Base-by-base conservation (phyloP, 2,329 filamentous ascomycete genomes). In the Apiospora koreana region DNA sequence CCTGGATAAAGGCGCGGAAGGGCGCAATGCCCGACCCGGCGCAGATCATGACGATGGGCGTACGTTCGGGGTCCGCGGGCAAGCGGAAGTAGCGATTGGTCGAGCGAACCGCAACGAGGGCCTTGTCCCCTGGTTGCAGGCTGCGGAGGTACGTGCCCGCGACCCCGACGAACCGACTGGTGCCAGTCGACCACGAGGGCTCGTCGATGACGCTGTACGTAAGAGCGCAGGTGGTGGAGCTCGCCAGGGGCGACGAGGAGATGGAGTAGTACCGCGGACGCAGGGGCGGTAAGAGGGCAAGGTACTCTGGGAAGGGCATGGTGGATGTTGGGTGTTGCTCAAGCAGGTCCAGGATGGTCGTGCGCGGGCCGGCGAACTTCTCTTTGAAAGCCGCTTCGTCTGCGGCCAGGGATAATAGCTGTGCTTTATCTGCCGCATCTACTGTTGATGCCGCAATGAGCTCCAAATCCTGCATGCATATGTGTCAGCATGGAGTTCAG, bases 191-290 rank as follows among this genome's bases (percentile, higher is more conserved):
- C 43, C 71, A 70, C 0, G 83, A 81, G 0, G 82, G 81, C 3
- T 81, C 80, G 68, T 86, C 83, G 45, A 88, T 80, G 4, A 90
- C 86, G 10, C 81, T 82, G 76, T 88, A 89, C 1, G 87, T 90
- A 42, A 91, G 82, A 0, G 86, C 85, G 83, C 84, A 69, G 81
- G 80, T 38, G 78, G 68, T 80, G 0, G 84, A 80, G 81, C 67
- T 64, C 79, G 0, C 89, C 21, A 71, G 80, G 0, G 88, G 86
- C 0, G 87, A 89, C 0, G 87, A 89, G 0, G 88, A 89, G 73
- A 90, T 87, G 88, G 1, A 77, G 78, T 91, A 91, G 74, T 90
- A 88, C 3, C 89, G 86, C 31, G 88, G 82, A 3, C 89, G 86
- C 86, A 92, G 89, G 0, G 90, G 88, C 1, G 88, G 87, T 0